phyloP scores from a whole-genome alignment of 1,139 yeast genomes.

The Saccharomyces pastorianus region DNA sequence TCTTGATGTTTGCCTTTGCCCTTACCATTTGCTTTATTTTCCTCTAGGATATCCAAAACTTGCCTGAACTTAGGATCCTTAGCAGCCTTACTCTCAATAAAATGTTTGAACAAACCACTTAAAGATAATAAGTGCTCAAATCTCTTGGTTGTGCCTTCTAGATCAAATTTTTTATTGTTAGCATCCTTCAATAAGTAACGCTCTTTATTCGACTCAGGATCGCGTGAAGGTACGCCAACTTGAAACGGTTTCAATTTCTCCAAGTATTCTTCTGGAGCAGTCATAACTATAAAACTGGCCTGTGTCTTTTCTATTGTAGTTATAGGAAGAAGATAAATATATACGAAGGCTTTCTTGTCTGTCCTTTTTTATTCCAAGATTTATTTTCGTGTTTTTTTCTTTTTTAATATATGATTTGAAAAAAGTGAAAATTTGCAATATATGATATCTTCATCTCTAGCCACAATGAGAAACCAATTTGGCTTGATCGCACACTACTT shows the following conservation, averaged over 20 bases:
- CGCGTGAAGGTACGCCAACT: conserved; percentile 20
- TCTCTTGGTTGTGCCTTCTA: conserved; percentile 66
- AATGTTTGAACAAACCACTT: conserved; percentile 80
- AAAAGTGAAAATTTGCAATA: neutral
- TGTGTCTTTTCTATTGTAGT: neutral
- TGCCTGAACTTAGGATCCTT: conserved; percentile 62
- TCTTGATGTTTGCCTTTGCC: conserved; percentile 25
- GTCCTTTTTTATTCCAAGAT: neutral
- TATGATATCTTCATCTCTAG: too few relatives aligned
- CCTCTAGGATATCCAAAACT: conserved; percentile 49
- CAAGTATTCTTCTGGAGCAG: conserved; percentile 23
- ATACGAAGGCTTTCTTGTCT: neutral
- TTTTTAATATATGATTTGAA: neutral
- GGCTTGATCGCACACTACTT: neutral
- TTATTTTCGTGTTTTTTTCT: neutral
- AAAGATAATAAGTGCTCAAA: conserved; percentile 76
- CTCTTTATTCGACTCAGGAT: conserved; percentile 26
- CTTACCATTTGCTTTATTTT: conserved; percentile 23
- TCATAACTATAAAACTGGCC: conserved; percentile 7
- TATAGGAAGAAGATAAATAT: neutral
- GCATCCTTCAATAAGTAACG: conserved; percentile 45
- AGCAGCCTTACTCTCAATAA: conserved; percentile 73
- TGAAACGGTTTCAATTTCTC: conserved; percentile 27
- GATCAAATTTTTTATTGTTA: conserved; percentile 45
- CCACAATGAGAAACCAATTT: too few relatives aligned